Conservation (phyloP, 441 rosid genomes). For the Mallotus japonicus region DNA sequence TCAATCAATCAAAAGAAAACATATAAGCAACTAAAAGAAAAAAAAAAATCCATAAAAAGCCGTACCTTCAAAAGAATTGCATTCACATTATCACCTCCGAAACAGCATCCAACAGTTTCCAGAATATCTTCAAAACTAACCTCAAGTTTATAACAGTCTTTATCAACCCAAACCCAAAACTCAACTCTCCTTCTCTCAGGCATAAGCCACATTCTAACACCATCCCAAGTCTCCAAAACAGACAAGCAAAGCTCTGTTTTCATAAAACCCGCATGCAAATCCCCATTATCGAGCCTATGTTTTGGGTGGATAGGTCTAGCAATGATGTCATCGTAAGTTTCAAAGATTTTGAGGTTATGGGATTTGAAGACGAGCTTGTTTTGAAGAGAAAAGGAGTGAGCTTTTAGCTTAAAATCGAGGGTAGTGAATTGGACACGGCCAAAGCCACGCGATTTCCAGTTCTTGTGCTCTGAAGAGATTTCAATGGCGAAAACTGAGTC, state of each 20-base stretch:
- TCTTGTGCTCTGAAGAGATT: constrained; percentile 53
- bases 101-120: constrained; percentile 55
- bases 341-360: constrained; percentile 48
- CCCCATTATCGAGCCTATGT: constrained; percentile 43
- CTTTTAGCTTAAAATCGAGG: constrained; percentile 43
- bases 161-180: constrained; percentile 58
- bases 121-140: constrained; percentile 63
- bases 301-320: constrained; percentile 51
- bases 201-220: constrained; percentile 80
- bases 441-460: constrained; percentile 80
- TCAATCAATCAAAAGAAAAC: background rate
- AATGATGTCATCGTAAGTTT: constrained; percentile 64
- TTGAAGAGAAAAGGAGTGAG: constrained; percentile 41
- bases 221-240: constrained; percentile 62
- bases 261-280: constrained; percentile 58
- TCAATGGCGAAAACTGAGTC: constrained; percentile 75
- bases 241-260: constrained; percentile 32
- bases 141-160: constrained; percentile 62
- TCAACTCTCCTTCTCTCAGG: constrained; percentile 68
- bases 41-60: constrained; percentile 6
- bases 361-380: constrained; percentile 50
- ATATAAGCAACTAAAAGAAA: background rate
- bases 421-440: constrained; percentile 79
- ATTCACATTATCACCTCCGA: constrained; percentile 35
- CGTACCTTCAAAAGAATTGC: constrained; percentile 65